Base-by-base conservation (phyloP, 139 green algal genomes). In the Auxenochlorella protothecoides region DNA sequence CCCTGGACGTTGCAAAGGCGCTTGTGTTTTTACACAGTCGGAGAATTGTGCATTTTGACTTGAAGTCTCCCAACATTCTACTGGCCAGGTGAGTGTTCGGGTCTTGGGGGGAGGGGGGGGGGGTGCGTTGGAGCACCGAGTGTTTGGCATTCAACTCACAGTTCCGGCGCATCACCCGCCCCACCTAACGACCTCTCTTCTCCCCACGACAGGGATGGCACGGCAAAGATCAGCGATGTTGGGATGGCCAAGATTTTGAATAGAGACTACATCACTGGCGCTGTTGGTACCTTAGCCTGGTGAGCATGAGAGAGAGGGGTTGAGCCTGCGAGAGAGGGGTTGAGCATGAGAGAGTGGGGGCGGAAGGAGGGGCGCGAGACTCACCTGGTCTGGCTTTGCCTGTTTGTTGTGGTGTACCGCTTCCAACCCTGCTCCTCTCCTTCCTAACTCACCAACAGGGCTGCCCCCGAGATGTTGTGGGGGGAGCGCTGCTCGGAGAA, bases 21-120 rank as follows among this genome's bases (percentile, higher is more conserved):
- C 66, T 85, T 53, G 66, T 69, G 11, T 81, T 78, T 55, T 63
- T 85, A 56, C 79, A 85, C 74, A 64, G 55, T 60, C 68, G 72
- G 44, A 68, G 74, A 55, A 70, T 85, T n/a, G 68, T 83, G 52
- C 75, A 81, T 59, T 68, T 81, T 56, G 80, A 85, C 56, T 61
- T 85, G 44, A 85, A 85, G 75, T 68, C 14, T 7, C 67, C 70
- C 53, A 85, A 84, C 68, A 76, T 84, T 44, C 70, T 85, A 53
- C 74, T 85, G 12, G 15, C 66, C 0, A 11, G 68, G 73, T 77
- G 12, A 56, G 72, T 64, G 2, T 44, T 44, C 27, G 0, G 27
- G 27, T 44, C 27, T 44, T 44, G 0, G 27, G 27, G 27, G 27
- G 1, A 1, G 27, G 27, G 27, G 27, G 27, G 27, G 27, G 27